These are phyloP conservation scores for Arachnomyces sp. DNA, from an alignment of 2,329 filamentous ascomycete genomes.

Conservation along the genomic window DNA sequence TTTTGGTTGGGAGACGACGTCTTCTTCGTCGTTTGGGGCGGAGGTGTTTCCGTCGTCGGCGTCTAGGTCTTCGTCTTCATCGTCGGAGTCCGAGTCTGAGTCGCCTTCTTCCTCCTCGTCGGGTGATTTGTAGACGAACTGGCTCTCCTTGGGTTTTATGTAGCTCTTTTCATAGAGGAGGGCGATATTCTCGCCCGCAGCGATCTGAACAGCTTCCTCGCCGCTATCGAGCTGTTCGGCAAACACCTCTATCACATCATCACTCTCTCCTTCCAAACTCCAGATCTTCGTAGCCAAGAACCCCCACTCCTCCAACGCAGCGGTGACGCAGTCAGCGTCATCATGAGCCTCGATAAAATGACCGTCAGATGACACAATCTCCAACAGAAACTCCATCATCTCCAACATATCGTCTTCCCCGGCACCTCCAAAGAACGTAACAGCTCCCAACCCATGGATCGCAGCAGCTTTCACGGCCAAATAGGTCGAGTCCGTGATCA, in stretches of 20 bases:
- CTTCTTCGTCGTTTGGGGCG: constrained; percentile 27
- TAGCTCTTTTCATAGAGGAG: constrained; percentile 71
- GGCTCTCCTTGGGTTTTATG: constrained; percentile 41
- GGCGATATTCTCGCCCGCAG: constrained; percentile 72
- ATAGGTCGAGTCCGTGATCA: constrained; percentile 60
- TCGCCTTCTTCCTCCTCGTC: constrained; percentile 42
- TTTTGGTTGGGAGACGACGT: constrained; percentile 46
- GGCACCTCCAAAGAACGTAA: constrained; percentile 68
- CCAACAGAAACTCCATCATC: constrained; percentile 65
- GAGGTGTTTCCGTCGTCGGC: constrained; percentile 32
- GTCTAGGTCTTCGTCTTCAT: constrained; percentile 35
- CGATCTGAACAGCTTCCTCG: constrained; percentile 65
- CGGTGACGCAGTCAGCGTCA: constrained; percentile 61
- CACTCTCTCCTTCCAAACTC: constrained; percentile 63
- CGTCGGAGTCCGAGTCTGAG: constrained; percentile 39
- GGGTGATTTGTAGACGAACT: too few species aligned
- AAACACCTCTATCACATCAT: constrained; percentile 69
- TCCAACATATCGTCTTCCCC: constrained; percentile 61
- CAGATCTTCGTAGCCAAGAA: constrained; percentile 72
- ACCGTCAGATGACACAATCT: constrained; percentile 74
- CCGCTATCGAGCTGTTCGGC: constrained; percentile 76
- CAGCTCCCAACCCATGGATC: constrained; percentile 66
- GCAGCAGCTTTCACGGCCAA: constrained; percentile 59
- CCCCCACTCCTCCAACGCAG: constrained; percentile 71
- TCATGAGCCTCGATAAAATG: constrained; percentile 64